Evolutionary conservation across 345 rosid genomes (phyloP).

Genomic region (Citrus medica): DNA sequence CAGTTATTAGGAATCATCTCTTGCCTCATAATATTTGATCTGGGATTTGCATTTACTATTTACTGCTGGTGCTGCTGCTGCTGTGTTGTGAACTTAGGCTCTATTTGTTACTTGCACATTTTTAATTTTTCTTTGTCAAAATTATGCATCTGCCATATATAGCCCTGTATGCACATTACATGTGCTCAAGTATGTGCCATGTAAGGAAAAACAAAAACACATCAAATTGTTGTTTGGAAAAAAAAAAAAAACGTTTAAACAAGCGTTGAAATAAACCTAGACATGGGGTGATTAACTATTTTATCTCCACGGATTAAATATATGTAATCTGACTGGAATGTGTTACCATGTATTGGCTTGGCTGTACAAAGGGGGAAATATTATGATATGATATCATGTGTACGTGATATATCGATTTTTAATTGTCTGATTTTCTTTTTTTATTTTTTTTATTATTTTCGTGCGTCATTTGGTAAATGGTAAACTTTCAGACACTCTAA

Average conservation of each 20-base stretch:
- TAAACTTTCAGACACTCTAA: not conserved
- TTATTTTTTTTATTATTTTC: too few relatives aligned
- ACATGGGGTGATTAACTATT: not conserved
- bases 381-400: not conserved
- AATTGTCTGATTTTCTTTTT: not conserved
- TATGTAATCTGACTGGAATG: not conserved
- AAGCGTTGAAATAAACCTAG: slow-evolving; percentile 1
- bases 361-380: not conserved
- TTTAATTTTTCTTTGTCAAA: not conserved
- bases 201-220: not conserved
- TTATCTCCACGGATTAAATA: not conserved
- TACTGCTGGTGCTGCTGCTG: too few relatives aligned
- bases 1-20: not conserved
- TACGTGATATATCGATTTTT: not conserved
- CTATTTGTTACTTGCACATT: not conserved
- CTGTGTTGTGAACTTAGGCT: too few relatives aligned
- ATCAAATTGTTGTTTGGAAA: not conserved
- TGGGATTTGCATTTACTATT: not conserved
- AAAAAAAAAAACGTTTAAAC: not conserved
- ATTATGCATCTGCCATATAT: not conserved
- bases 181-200: not conserved
- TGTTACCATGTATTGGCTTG: not conserved
- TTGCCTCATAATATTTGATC: not conserved
- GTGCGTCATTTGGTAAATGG: not conserved
- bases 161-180: not conserved